Percentiles rank a stretch among this genome's conserved stretches.
phyloP scores from a whole-genome alignment of 495 filamentous ascomycete genomes.

The Platismatia glauca region DNA sequence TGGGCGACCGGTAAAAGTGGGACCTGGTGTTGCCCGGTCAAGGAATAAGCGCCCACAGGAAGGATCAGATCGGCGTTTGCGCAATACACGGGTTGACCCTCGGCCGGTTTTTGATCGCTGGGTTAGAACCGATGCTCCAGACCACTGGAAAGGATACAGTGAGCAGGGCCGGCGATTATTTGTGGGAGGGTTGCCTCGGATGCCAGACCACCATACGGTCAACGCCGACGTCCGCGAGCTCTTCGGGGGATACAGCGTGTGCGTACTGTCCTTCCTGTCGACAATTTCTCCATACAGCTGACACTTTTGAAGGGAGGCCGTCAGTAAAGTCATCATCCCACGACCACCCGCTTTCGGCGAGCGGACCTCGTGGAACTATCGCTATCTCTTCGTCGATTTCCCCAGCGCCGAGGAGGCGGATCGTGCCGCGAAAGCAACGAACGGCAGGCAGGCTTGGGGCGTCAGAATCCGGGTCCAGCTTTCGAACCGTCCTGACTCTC shows the following conservation, averaged over 20 bases:
- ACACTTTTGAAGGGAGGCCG: not conserved
- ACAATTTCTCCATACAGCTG: not conserved
- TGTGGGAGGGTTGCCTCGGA: slow-evolving; percentile 52
- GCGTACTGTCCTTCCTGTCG: slow-evolving; percentile 13
- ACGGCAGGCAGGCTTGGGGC: slow-evolving; percentile 41
- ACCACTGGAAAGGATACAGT: slow-evolving; percentile 25
- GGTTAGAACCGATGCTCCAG: slow-evolving; percentile 18
- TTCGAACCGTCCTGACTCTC: slow-evolving; percentile 4
- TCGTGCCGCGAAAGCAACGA: slow-evolving; percentile 34
- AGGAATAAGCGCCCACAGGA: not conserved
- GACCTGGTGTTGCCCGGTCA: slow-evolving; percentile 46
- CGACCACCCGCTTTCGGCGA: slow-evolving; percentile 3
- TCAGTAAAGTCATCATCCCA: not conserved
- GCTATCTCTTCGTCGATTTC: slow-evolving; percentile 64
- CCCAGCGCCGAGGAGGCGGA: slow-evolving; percentile 46
- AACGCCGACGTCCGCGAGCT: slow-evolving; percentile 46
- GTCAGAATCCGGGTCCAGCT: slow-evolving; percentile 34
- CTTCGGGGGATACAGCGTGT: slow-evolving; percentile 51
- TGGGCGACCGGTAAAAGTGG: slow-evolving; percentile 50
- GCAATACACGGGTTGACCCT: not conserved
- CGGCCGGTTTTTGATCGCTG: slow-evolving; percentile 21
- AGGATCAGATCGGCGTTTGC: not conserved
- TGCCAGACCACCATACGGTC: slow-evolving; percentile 47
- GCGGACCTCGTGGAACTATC: slow-evolving; percentile 34
- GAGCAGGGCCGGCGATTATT: slow-evolving; percentile 49